These are phyloP conservation scores for Isoetes taiwanensis DNA, from an alignment of 75 land plant species.

Conservation along the genomic window DNA sequence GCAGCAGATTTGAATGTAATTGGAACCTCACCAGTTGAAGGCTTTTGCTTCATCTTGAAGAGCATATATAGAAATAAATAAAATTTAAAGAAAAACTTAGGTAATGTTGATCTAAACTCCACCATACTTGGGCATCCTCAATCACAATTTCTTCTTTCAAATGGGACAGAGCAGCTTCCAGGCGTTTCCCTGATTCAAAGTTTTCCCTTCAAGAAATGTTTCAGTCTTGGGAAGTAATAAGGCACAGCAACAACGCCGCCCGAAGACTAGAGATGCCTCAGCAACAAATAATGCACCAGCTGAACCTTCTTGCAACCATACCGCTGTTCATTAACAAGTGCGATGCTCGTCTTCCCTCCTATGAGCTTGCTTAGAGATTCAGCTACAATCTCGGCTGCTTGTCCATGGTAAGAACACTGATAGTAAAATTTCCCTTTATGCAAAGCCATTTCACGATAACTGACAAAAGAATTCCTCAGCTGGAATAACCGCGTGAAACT, in stretches of 20 bases:
- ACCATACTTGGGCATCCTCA: constrained; percentile 89
- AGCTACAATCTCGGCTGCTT: constrained; percentile 63
- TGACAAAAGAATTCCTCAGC: constrained; percentile 75
- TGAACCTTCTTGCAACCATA: constrained; percentile 74
- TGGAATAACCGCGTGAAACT: constrained; percentile 28
- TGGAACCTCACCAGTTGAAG: constrained; percentile 31
- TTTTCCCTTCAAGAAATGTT: constrained; percentile 55
- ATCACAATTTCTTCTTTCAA: constrained; percentile 51
- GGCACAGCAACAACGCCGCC: constrained; percentile 90
- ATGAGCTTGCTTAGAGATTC: constrained; percentile 99
- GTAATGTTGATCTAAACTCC: constrained; percentile 66
- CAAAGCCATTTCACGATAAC: constrained; percentile 82
- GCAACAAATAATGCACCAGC: constrained; percentile 39
- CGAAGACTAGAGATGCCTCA: constrained; percentile 63
- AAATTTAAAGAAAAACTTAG: constrained; percentile 91
- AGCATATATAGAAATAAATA: constrained; percentile 51
- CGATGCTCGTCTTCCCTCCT: constrained; percentile 98
- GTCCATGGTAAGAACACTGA: constrained; percentile 86
- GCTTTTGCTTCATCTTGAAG: constrained; percentile 34
- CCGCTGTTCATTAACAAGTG: constrained; percentile 95
- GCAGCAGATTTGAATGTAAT: constrained; percentile 56
- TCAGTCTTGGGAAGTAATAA: constrained; percentile 40
- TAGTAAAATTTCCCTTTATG: constrained; percentile 48
- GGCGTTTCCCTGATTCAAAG: constrained; percentile 42
- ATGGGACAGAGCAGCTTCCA: constrained; percentile 31